Evolutionary conservation across 768 basidiomycete species (phyloP).

Genomic region (Leucogyrophana mollusca): DNA sequence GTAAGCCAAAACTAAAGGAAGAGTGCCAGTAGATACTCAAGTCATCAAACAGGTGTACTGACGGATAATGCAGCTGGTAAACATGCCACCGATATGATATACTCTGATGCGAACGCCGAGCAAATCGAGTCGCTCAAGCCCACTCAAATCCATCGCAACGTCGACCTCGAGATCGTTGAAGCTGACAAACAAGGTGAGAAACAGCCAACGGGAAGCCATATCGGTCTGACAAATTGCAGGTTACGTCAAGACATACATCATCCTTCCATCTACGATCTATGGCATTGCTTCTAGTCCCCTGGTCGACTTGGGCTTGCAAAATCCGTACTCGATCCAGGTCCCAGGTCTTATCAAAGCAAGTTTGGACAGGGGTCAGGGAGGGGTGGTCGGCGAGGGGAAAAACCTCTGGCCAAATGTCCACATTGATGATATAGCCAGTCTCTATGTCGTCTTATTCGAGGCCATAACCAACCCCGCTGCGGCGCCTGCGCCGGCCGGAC

Average conservation of each 20-base stretch:
- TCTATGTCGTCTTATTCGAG: constrained; percentile 16
- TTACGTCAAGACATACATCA: constrained; percentile 46
- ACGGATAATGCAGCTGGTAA: constrained; percentile 46
- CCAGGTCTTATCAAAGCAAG: constrained; percentile 20
- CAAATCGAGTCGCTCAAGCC: constrained; percentile 46
- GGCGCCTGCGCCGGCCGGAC: constrained; percentile 12
- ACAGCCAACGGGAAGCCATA: not conserved
- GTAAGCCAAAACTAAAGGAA: constrained; percentile 19
- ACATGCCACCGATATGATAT: constrained; percentile 35
- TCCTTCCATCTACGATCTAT: constrained; percentile 40
- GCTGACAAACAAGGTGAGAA: constrained; percentile 48
- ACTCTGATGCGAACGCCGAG: constrained; percentile 46
- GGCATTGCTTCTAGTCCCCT: constrained; percentile 17
- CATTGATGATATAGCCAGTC: constrained; percentile 17
- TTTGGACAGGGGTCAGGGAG: constrained; percentile 18
- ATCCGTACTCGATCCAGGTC: constrained; percentile 22
- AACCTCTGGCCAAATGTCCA: constrained; percentile 25
- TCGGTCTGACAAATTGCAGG: constrained; percentile 26
- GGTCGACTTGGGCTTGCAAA: constrained; percentile 18
- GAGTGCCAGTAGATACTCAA: not conserved
- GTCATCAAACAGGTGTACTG: constrained; percentile 42
- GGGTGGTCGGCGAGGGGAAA: constrained; percentile 22
- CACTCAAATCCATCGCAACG: constrained; percentile 47
- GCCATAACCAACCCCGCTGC: constrained; percentile 7
- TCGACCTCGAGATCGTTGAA: constrained; percentile 44